Percentiles rank a stretch among this genome's conserved stretches.
These are phyloP conservation scores for Nidula microcarpa DNA, from an alignment of 768 basidiomycete species.

Conservation along the genomic window DNA sequence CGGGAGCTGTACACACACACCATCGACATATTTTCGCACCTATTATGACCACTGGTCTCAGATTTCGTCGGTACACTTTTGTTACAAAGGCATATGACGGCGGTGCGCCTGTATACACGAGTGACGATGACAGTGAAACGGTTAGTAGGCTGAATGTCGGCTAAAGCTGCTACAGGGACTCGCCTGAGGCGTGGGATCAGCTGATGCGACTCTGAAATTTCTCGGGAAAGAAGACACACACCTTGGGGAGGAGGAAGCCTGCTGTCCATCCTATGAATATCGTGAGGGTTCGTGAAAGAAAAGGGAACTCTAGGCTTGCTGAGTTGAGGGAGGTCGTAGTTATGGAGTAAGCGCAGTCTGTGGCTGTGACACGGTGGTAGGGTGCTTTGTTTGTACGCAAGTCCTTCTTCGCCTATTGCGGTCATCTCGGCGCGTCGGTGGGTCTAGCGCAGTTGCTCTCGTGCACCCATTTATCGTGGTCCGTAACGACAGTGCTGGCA, in stretches of 20 bases:
- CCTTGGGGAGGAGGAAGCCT: constrained; percentile 40
- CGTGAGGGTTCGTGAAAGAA: background rate
- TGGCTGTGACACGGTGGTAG: constrained; percentile 7
- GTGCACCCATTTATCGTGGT: no score
- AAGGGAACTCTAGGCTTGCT: background rate
- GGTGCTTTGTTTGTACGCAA: constrained; percentile 1
- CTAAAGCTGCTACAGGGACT: no score
- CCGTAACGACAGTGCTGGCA: no score
- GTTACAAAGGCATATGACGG: constrained; percentile 38
- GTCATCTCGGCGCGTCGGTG: no score
- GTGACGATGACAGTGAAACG: no score
- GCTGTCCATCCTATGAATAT: constrained; percentile 22
- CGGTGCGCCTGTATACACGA: no score
- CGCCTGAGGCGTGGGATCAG: no score
- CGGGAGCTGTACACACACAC: background rate
- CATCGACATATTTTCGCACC: constrained; percentile 18
- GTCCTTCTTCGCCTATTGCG: constrained; percentile 1
- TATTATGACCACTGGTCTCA: constrained; percentile 59
- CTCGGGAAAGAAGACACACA: constrained; percentile 10
- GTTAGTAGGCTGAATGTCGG: no score
- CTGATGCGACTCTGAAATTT: no score
- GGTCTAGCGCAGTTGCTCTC: no score
- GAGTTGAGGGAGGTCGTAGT: constrained; percentile 2
- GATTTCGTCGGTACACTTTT: constrained; percentile 49
- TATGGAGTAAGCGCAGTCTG: constrained; percentile 6